Conservation (phyloP, 768 basidiomycete species). For the Cyathus striatus region DNA sequence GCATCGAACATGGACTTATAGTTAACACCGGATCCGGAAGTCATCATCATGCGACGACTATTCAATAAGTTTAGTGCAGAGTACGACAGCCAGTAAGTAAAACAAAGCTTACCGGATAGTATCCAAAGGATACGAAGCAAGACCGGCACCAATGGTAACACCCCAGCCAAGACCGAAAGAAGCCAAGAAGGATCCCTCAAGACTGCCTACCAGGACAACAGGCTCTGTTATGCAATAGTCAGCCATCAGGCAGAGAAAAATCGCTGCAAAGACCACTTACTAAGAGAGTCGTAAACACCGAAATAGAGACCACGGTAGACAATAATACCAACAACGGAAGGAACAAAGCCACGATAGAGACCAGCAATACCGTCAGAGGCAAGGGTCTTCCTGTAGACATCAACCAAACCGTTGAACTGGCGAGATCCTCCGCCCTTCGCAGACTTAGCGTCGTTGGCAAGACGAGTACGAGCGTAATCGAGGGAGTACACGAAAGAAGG, state of each 20-base stretch:
- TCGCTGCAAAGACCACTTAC: constrained; percentile 39
- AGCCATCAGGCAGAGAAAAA: constrained; percentile 7
- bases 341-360: constrained; percentile 99
- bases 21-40: constrained; percentile 90
- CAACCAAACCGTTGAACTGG: constrained; percentile 98
- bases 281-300: constrained; percentile 93
- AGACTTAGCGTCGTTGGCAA: constrained; percentile 96
- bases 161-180: constrained; percentile 98
- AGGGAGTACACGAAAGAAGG: constrained; percentile 99
- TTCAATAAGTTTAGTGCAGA: no score
- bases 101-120: constrained; percentile 85
- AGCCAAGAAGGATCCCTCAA: constrained; percentile 94
- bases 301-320: constrained; percentile 99
- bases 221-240: constrained; percentile 57
- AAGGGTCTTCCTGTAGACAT: constrained; percentile 96
- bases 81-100: no score
- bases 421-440: constrained; percentile 85
- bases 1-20: constrained; percentile 99
- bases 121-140: constrained; percentile 94
- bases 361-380: constrained; percentile 97
- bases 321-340: constrained; percentile 98
- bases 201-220: constrained; percentile 92
- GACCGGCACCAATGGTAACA: constrained; percentile 99
- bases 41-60: constrained; percentile 99
- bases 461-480: constrained; percentile 99